Evolutionary conservation across 148 eudicot species (phyloP), one percentile per base, ranked within the genome.

Genomic region (Tetragonia tetragonoides): DNA sequence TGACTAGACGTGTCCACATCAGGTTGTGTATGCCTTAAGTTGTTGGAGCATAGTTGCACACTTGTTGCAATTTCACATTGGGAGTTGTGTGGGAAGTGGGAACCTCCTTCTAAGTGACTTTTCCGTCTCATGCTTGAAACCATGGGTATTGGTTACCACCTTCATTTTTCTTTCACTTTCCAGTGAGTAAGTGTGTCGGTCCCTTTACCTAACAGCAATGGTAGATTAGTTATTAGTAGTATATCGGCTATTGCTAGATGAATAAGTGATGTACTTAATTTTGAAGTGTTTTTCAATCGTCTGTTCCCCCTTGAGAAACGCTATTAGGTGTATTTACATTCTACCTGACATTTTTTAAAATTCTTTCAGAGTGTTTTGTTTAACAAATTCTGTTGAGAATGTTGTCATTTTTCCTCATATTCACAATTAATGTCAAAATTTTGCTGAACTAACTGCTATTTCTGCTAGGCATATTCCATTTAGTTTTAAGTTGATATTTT

Each of bases 401-500:
- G 10, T 44, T 3, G 28, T 2, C 42, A 21, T 21, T 0, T 68
- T 20, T 44, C 3, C 24, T 69, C 16, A 3, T 70, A n/a, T 42
- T 23, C 23, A 24, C 14, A n/a, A n/a, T n/a, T n/a, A n/a, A 24
- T 46, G 28, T 70, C 8, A 69, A 40, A 49, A 47, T 20, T 1
- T 6, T 37, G 46, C 56, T 68, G 41, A 39, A 63, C 39, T 18
- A 40, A 20, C 1, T 73, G 64, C 44, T 72, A 44, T n/a, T 60
- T 64, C n/a, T 51, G n/a, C 42, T 73, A 14, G 57, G 70, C 73
- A 40, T 66, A 42, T 60, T 4, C 11, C 3, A 51, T 17, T 70
- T 78, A 51, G 20, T 59, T 11, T 24, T 42, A 11, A 65, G 65
- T 51, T 41, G 23, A 64, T 69, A 41, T 3, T 77, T 77, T 65